Evolutionary conservation across 2,329 filamentous ascomycete species (phyloP).

Genomic region (Chaetomium globosum): DNA sequence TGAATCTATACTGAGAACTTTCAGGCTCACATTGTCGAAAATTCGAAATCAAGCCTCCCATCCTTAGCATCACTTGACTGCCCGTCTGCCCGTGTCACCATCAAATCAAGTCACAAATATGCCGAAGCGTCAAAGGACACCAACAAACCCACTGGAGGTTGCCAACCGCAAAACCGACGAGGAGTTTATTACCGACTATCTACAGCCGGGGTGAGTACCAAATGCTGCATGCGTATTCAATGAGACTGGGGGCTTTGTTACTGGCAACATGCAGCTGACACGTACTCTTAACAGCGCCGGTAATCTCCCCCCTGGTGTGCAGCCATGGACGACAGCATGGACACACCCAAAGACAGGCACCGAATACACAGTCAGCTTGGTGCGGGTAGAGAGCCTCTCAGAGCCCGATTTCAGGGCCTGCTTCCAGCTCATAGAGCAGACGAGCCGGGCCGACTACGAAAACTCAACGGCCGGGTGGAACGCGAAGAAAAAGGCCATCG

Average conservation of each 20-base stretch:
- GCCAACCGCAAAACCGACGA: conserved; percentile 54
- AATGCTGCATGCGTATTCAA: background rate
- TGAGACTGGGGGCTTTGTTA: background rate
- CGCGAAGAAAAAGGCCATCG: conserved; percentile 59
- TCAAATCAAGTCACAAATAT: conserved; percentile 19
- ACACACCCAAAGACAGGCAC: conserved; percentile 51
- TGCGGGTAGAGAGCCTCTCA: conserved; percentile 45
- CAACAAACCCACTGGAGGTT: conserved; percentile 45
- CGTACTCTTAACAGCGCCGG: background rate
- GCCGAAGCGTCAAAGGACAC: conserved; percentile 39
- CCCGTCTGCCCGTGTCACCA: background rate
- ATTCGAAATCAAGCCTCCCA: background rate
- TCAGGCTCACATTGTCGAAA: background rate
- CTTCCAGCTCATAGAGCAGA: conserved; percentile 61
- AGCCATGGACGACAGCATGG: conserved; percentile 48
- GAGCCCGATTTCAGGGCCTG: conserved; percentile 55
- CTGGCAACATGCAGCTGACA: background rate
- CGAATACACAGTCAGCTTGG: conserved; percentile 51
- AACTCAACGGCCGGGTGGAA: conserved; percentile 66
- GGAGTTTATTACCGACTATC: conserved; percentile 53
- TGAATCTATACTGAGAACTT: too few relatives aligned
- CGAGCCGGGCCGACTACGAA: conserved; percentile 66
- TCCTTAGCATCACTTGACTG: background rate
- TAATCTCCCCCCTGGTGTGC: background rate
- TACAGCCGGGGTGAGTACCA: conserved; percentile 44